A percentile compares a stretch with the other conserved stretches of the same genome.
Evolutionary conservation across 2,329 filamentous ascomycete genomes (phyloP).

Genomic region (Coniochaeta pulveracea): DNA sequence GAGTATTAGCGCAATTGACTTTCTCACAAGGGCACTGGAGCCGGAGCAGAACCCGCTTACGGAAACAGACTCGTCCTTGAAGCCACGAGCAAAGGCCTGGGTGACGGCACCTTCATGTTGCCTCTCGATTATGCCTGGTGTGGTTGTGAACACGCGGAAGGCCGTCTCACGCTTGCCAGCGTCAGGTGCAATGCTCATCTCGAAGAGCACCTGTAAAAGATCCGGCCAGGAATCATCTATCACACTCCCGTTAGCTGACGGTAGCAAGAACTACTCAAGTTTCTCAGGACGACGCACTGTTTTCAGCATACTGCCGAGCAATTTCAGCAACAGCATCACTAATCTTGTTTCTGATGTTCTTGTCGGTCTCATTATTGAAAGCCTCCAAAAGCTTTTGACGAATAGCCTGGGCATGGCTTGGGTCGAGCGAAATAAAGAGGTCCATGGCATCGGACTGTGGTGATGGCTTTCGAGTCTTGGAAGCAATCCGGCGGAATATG

Average conservation of each 20-base stretch:
- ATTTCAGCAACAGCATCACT: constrained; percentile 96
- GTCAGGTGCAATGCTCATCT: constrained; percentile 78
- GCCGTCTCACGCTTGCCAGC: constrained; percentile 80
- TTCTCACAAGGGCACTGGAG: no score
- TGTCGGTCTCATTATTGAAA: constrained; percentile 60
- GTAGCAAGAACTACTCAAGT: background rate
- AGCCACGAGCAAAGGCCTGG: constrained; percentile 79
- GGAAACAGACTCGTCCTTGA: constrained; percentile 75
- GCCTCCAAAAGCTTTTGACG: constrained; percentile 73
- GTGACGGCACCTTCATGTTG: constrained; percentile 89
- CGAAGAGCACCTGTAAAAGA: constrained; percentile 74
- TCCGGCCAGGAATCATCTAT: constrained; percentile 81
- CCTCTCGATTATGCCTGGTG: constrained; percentile 89
- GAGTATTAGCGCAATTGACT: no score
- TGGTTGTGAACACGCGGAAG: constrained; percentile 91
- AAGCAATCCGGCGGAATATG: constrained; percentile 86
- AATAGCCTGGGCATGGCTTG: constrained; percentile 66
- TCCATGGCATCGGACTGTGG: constrained; percentile 63
- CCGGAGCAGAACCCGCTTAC: constrained; percentile 34
- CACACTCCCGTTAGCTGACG: constrained; percentile 7
- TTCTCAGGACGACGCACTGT: constrained; percentile 46
- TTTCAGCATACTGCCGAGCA: constrained; percentile 88
- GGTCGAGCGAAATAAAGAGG: constrained; percentile 70
- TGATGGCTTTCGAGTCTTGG: constrained; percentile 75
- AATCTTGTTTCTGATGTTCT: constrained; percentile 81